A percentile compares a stretch with the other conserved stretches of the same genome.
Conservation (phyloP, 371 early-diverging fungal species). For the Lichtheimia ornata region DNA sequence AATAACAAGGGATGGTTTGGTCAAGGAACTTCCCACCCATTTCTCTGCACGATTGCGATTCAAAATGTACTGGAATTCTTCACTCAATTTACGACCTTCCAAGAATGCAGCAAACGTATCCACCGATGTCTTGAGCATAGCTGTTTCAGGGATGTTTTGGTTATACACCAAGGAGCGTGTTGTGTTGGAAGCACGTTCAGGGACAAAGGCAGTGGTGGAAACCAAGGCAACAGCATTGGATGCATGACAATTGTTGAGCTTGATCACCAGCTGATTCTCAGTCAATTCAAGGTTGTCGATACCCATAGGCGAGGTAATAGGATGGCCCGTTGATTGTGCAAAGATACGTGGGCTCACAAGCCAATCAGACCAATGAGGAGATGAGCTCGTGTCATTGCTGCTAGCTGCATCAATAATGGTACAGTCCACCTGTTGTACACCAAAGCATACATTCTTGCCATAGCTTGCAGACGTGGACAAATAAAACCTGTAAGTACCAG, state of each 20-base stretch:
- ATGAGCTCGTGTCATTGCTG: not conserved
- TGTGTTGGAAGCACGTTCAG: not conserved
- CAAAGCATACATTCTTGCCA: not conserved
- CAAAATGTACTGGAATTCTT: slow-evolving; percentile 61
- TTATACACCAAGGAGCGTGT: not conserved
- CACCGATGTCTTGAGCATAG: not conserved
- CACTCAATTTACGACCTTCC: slow-evolving; percentile 46
- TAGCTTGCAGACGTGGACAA: slow-evolving; percentile 3
- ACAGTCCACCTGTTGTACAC: not conserved
- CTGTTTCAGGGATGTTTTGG: not conserved
- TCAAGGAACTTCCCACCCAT: slow-evolving; percentile 53
- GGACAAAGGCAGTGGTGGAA: slow-evolving; percentile 33
- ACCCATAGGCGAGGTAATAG: not conserved
- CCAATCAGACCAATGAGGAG: slow-evolving; percentile 9
- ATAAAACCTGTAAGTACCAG: slow-evolving; percentile 28
- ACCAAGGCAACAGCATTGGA: slow-evolving; percentile 25
- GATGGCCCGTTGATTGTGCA: slow-evolving; percentile 2
- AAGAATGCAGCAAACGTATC: slow-evolving; percentile 24
- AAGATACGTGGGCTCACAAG: not conserved
- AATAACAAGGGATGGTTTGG: slow-evolving; percentile 52
- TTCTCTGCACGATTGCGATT: slow-evolving; percentile 49
- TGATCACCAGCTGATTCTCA: slow-evolving; percentile 14
- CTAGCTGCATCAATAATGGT: not conserved
- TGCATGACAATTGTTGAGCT: slow-evolving; percentile 13
- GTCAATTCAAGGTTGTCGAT: slow-evolving; percentile 10